phyloP scores from a whole-genome alignment of 331 rosid species.

The Quercus tomentella region DNA sequence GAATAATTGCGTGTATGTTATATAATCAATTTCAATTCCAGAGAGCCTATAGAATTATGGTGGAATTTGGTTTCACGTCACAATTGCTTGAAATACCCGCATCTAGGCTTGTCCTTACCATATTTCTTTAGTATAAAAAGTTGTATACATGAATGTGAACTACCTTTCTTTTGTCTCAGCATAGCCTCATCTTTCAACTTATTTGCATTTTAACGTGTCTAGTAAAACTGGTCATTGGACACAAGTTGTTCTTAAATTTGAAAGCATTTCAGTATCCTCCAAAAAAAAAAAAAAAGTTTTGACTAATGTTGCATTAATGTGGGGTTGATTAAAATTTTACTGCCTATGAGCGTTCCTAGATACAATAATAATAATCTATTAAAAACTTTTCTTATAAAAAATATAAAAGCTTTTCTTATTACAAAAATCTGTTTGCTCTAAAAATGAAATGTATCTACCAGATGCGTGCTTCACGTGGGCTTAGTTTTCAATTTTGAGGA shows the following conservation, averaged over 20 bases:
- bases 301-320: constrained; percentile 18
- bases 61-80: constrained; percentile 12
- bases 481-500: constrained; percentile 18
- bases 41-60: not conserved
- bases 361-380: constrained; percentile 5
- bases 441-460: constrained; percentile 23
- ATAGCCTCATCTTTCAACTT: no score
- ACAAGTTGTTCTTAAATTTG: no score
- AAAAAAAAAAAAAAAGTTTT: no score
- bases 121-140: not conserved
- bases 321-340: constrained; percentile 27
- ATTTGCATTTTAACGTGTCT: no score
- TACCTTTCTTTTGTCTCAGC: no score
- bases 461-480: constrained; percentile 37
- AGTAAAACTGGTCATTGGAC: no score
- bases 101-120: constrained; percentile 10
- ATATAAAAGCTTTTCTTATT: not conserved
- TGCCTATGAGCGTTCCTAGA: constrained; percentile 24
- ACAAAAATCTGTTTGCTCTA: constrained; percentile 8
- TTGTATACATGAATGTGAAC: not conserved
- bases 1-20: not conserved
- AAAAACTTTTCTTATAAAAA: no score
- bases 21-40: not conserved
- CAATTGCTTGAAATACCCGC: constrained; percentile 30
- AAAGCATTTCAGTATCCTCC: no score